Evolutionary conservation across 192 early-diverging fungal species (phyloP).

Genomic region (Linnemannia exigua): DNA sequence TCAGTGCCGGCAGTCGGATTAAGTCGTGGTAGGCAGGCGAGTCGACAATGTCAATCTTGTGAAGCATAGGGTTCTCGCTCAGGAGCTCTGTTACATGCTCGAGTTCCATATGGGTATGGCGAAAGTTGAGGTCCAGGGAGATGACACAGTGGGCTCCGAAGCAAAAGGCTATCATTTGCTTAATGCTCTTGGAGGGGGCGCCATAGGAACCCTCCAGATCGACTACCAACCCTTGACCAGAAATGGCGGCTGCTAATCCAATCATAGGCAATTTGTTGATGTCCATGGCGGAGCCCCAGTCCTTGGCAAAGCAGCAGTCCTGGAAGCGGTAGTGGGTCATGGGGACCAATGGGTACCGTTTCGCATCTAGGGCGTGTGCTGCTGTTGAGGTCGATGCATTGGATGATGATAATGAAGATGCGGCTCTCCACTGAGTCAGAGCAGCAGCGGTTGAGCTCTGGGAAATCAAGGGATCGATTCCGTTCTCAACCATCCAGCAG

Average conservation of each 20-base stretch:
- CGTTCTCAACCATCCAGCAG: conserved; percentile 43
- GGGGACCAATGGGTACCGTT: conserved; percentile 37
- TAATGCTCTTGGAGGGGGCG: conserved; percentile 46
- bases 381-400: neutral
- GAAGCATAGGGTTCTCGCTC: conserved; percentile 47
- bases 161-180: conserved; percentile 48
- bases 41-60: conserved; percentile 50
- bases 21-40: conserved; percentile 41
- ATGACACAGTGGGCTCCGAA: conserved; percentile 49
- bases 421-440: neutral
- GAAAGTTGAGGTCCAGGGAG: conserved; percentile 40
- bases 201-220: conserved; percentile 56
- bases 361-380: neutral
- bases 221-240: conserved; percentile 43
- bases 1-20: conserved; percentile 37
- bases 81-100: conserved; percentile 41
- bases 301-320: conserved; percentile 53
- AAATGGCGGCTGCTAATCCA: conserved; percentile 46
- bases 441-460: neutral
- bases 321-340: conserved; percentile 51
- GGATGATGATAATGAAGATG: neutral
- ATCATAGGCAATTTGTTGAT: conserved; percentile 54
- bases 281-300: conserved; percentile 52
- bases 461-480: conserved; percentile 14
- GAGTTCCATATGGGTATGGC: conserved; percentile 53